These are phyloP conservation scores for Arachnomyces sp. DNA, from an alignment of 2,329 filamentous ascomycete genomes.

Conservation along the genomic window DNA sequence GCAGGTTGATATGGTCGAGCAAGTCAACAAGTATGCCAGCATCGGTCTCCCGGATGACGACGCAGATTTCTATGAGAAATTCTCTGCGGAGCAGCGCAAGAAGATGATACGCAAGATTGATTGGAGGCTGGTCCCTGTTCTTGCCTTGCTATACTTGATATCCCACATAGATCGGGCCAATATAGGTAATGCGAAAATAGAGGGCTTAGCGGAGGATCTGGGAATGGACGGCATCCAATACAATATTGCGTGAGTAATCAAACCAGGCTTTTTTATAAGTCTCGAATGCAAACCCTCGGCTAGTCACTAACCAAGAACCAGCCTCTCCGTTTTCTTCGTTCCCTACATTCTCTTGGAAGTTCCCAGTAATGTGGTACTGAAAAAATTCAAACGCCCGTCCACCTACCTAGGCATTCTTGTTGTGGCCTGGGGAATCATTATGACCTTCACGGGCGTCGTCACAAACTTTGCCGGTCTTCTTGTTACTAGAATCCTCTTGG, in stretches of 20 bases:
- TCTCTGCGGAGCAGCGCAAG: constrained; percentile 14
- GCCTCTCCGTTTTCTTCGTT: constrained; percentile 34
- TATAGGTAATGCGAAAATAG: constrained; percentile 55
- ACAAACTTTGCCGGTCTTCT: constrained; percentile 45
- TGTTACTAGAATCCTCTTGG: constrained; percentile 41
- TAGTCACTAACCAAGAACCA: constrained; percentile 8
- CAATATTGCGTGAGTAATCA: constrained; percentile 49
- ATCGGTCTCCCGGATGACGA: constrained; percentile 18
- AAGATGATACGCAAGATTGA: constrained; percentile 5
- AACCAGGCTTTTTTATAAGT: constrained; percentile 13
- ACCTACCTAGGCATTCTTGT: constrained; percentile 47
- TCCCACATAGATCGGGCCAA: constrained; percentile 10
- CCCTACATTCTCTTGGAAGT: constrained; percentile 33
- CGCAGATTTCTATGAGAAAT: constrained; percentile 24
- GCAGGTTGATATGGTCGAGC: constrained; percentile 4
- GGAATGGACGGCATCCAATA: constrained; percentile 59
- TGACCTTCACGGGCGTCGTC: constrained; percentile 44
- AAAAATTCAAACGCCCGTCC: constrained; percentile 39
- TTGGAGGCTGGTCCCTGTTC: constrained; percentile 2
- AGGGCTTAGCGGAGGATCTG: constrained; percentile 51
- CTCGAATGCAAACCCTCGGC: no score
- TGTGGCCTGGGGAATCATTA: constrained; percentile 27
- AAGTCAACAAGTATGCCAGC: constrained; percentile 1
- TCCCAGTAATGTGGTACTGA: constrained; percentile 37
- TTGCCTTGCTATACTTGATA: constrained; percentile 9